These are phyloP conservation scores for Sphagnum contortum DNA, from an alignment of 225 moss, liverwort and hornwort genomes.

Conservation along the genomic window DNA sequence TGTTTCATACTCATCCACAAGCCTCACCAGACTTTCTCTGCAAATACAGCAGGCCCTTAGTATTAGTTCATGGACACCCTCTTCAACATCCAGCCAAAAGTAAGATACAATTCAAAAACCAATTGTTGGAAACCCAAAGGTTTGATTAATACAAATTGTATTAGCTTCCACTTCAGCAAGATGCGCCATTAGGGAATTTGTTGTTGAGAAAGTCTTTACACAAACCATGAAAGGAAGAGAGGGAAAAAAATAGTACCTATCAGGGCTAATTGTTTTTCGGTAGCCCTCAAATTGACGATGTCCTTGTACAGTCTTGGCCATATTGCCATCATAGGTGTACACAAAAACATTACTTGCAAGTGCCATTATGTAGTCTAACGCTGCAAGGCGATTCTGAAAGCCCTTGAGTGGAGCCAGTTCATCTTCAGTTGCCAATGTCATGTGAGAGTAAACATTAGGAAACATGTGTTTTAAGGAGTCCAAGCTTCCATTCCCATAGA, in stretches of 20 bases:
- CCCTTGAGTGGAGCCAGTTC: constrained; percentile 42
- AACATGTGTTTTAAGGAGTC: constrained; percentile 32
- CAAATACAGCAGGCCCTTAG: neutral
- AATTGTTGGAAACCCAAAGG: too few relatives aligned
- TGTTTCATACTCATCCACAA: constrained; percentile 54
- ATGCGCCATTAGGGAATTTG: too few relatives aligned
- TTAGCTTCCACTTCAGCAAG: too few relatives aligned
- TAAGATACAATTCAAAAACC: too few relatives aligned
- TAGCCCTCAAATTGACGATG: constrained; percentile 71
- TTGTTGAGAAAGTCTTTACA: too few relatives aligned
- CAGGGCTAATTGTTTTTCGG: constrained; percentile 57
- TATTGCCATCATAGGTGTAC: constrained; percentile 70
- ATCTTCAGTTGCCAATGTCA: constrained; percentile 35
- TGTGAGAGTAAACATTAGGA: constrained; percentile 43
- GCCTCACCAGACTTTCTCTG: constrained; percentile 53
- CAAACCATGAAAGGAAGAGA: neutral
- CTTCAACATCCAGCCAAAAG: neutral
- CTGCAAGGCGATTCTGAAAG: constrained; percentile 63
- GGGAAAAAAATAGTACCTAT: constrained; percentile 26
- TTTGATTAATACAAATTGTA: too few relatives aligned
- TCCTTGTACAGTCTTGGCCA: constrained; percentile 77
- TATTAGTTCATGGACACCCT: neutral
- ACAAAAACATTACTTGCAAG: constrained; percentile 65
- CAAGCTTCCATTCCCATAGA: constrained; percentile 46
- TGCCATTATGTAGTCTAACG: constrained; percentile 68